Percentiles rank a stretch among this genome's conserved stretches.
Evolutionary conservation across 164 flowering plant genomes (phyloP).

Genomic region (Vitis cinerea): DNA sequence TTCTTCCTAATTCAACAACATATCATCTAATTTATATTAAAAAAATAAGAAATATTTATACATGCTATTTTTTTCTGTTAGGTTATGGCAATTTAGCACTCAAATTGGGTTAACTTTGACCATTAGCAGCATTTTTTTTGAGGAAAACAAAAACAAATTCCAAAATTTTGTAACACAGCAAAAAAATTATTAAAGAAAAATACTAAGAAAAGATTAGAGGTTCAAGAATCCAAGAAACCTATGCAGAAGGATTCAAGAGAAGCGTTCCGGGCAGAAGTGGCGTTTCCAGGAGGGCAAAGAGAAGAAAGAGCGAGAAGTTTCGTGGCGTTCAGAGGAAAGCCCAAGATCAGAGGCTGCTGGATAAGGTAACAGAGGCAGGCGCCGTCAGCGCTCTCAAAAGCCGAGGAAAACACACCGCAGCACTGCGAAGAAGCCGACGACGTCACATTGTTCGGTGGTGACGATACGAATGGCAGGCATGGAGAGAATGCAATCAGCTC

Average conservation of each 20-base stretch:
- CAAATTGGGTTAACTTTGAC: too few relatives aligned
- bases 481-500: constrained; percentile 40
- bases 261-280: neutral
- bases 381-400: constrained; percentile 15
- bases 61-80: too few relatives aligned
- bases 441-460: constrained; percentile 42
- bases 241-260: constrained; percentile 38
- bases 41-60: too few relatives aligned
- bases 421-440: constrained; percentile 25
- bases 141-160: too few relatives aligned
- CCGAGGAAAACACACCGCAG: constrained; percentile 36
- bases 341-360: constrained; percentile 37
- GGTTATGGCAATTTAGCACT: too few relatives aligned
- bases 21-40: too few relatives aligned
- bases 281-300: constrained; percentile 18
- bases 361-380: constrained; percentile 48
- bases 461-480: constrained; percentile 47
- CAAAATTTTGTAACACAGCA: neutral
- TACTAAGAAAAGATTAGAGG: neutral
- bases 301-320: constrained; percentile 35
- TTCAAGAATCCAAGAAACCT: constrained; percentile 28
- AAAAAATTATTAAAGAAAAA: neutral
- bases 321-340: constrained; percentile 44
- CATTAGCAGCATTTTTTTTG: too few relatives aligned
- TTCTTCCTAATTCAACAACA: too few relatives aligned